Base-by-base conservation (phyloP, 352 stramenopile species). In the Aphanomyces cochlioides region DNA sequence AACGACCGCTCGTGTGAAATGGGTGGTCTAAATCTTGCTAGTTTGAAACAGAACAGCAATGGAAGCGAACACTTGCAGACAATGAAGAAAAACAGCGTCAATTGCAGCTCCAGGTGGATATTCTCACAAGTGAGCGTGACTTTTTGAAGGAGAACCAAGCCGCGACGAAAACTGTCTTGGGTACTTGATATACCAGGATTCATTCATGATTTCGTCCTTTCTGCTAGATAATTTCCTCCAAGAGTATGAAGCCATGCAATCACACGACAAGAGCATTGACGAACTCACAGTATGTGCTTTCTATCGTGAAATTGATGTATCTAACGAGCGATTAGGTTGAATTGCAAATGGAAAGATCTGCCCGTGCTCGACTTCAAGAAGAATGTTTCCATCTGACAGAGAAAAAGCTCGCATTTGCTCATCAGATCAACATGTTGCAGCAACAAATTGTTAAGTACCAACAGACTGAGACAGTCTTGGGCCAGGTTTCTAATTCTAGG, bases 391-490 rank as follows among this genome's bases (percentile, higher is more conserved):
- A 68, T 64, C 19, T 68, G 48, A 17, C 13, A 60, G 61, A 68
- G 53, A 68, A 68, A 37, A 64, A 79, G 90, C 37, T 81, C 2
- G 50, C 72, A 0, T 76, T 83, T 5, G 74, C 85, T 41, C 74
- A 80, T 41, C 79, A 83, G 54, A 77, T 89, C 7, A 69, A 79
- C 60, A 68, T 72, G 43, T 69, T 91, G 10, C 57, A 75, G 13
- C 40, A 41, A 15, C 83, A 91, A 48, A 77, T 90, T 41, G 41
- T 71, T 15, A 80, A 84, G 47, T 90, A 91, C 71, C 83, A 91
- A 64, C 90, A 88, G 75, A 91, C 83, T 0, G 83, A 93, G 70
- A 93, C 83, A 0, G 83, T 87, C 48, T 66, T 93, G 50, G 82
- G 79, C 7, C 81, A 93, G 57, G 57, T 65, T 50, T 19, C 28